A percentile compares a stretch with the other conserved stretches of the same genome.
phyloP scores from a whole-genome alignment of 73 alveolate genomes.

The Paramecium sexaurelia region DNA sequence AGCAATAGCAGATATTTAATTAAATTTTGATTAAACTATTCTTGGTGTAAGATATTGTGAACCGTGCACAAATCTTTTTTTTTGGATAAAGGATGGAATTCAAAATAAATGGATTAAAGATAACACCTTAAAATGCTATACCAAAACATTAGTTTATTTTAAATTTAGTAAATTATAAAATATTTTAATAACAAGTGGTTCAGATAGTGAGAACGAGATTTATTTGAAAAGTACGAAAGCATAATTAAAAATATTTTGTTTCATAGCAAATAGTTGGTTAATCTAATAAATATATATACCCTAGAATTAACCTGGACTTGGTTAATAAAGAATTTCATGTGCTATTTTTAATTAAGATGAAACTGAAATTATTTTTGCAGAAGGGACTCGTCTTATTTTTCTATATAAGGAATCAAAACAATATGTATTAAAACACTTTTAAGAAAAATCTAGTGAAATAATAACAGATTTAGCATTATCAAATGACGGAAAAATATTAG shows the following conservation, averaged over 20 bases:
- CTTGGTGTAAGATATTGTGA: not conserved
- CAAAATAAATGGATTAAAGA: not conserved
- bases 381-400: not conserved
- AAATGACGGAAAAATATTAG: not conserved
- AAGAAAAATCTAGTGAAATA: not conserved
- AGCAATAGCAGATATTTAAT: not conserved
- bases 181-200: not conserved
- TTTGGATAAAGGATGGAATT: not conserved
- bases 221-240: not conserved
- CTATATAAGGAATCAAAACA: not conserved
- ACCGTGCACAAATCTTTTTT: not conserved
- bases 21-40: not conserved
- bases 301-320: not conserved
- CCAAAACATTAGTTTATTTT: not conserved
- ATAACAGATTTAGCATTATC: not conserved
- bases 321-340: not conserved
- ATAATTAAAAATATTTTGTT: not conserved
- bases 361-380: not conserved
- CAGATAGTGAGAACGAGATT: not conserved
- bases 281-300: not conserved
- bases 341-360: not conserved
- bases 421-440: not conserved
- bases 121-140: not conserved
- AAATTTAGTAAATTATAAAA: not conserved
- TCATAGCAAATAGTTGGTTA: not conserved